Evolutionary conservation across 805 yeast genomes (phyloP).

Genomic region (Starmera dryadoides): DNA sequence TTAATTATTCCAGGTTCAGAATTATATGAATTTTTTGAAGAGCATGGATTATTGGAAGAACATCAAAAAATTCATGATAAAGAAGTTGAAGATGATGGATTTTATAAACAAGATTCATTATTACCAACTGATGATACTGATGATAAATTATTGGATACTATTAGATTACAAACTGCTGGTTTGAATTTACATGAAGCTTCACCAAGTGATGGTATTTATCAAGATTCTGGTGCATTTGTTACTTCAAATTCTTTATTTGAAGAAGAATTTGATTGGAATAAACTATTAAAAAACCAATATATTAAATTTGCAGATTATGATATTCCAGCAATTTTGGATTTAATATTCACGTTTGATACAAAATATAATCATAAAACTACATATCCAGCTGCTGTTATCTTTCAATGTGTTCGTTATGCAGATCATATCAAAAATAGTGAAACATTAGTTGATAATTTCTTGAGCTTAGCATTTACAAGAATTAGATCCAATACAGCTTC

Average conservation of each 20-base stretch:
- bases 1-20: constrained; percentile 49
- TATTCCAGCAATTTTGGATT: constrained; percentile 66
- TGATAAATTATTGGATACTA: constrained; percentile 23
- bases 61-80: not conserved
- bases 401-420: constrained; percentile 65
- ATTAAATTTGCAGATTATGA: constrained; percentile 54
- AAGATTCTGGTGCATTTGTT: constrained; percentile 12
- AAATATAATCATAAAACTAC: constrained; percentile 37
- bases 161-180: constrained; percentile 35
- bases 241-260: constrained; percentile 15
- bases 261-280: constrained; percentile 48
- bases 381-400: constrained; percentile 63
- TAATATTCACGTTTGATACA: constrained; percentile 55
- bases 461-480: constrained; percentile 54
- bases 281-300: constrained; percentile 48
- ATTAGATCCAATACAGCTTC: constrained; percentile 54
- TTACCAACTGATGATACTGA: constrained; percentile 17
- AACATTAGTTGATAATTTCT: constrained; percentile 48
- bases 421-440: constrained; percentile 48
- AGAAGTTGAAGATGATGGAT: constrained; percentile 2
- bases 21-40: constrained; percentile 50
- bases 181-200: constrained; percentile 13
- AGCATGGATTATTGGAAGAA: constrained; percentile 36
- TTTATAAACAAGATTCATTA: constrained; percentile 9
- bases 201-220: constrained; percentile 13